Evolutionary conservation across 768 basidiomycete species (phyloP).

Genomic region (Dacryopinax primogenitus): DNA sequence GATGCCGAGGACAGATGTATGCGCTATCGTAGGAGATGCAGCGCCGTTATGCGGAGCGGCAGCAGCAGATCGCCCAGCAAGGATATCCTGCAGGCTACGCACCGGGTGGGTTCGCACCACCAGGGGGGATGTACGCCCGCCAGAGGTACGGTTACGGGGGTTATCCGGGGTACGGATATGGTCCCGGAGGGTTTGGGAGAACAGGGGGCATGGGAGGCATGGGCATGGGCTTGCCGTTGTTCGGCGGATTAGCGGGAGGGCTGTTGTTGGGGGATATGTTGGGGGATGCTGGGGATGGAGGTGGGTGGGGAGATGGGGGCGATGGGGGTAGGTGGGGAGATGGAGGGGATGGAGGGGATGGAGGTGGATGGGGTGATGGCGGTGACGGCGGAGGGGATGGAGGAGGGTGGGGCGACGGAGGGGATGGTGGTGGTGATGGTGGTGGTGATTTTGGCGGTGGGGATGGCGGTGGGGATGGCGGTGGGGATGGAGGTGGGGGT

Average conservation of each 20-base stretch:
- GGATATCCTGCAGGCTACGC: conserved; percentile 16
- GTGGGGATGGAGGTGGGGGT: too few species aligned
- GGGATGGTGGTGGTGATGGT: not conserved
- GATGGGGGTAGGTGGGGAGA: conserved; percentile 13
- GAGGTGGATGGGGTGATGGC: not conserved
- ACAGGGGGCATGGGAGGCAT: conserved; percentile 22
- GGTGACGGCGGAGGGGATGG: not conserved
- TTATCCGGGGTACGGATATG: conserved; percentile 2
- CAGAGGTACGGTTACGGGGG: conserved; percentile 12
- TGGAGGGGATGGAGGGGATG: conserved; percentile 9
- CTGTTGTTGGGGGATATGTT: conserved; percentile 38
- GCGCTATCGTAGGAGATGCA: not conserved
- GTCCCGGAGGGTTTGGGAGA: conserved; percentile 9
- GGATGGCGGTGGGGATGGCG: too few species aligned
- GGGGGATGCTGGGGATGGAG: conserved; percentile 15
- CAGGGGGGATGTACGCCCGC: conserved; percentile 7
- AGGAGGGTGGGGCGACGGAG: not conserved
- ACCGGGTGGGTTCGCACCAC: conserved; percentile 18
- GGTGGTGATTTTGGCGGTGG: not conserved
- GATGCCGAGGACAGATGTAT: not conserved
- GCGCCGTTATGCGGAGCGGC: conserved; percentile 12
- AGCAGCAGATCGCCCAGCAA: conserved; percentile 11
- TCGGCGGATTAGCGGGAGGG: conserved; percentile 40
- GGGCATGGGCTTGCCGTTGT: conserved; percentile 31
- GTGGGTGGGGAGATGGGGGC: conserved; percentile 2